Conservation (phyloP, 768 basidiomycete species). For the Kwoniella newhampshirensis region DNA sequence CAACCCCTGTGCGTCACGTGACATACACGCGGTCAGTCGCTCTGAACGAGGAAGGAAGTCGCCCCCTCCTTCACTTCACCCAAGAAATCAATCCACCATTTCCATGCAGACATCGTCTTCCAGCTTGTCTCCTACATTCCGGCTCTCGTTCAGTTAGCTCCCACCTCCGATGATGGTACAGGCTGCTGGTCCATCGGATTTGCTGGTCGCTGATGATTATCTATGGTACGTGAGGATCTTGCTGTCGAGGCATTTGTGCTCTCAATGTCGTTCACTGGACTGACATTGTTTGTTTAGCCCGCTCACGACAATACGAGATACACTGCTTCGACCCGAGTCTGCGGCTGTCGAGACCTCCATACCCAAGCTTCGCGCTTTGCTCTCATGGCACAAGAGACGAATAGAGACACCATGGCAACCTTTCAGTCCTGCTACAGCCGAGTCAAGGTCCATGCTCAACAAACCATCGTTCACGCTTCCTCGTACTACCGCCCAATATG, state of each 20-base stretch:
- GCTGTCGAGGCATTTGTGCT: no score
- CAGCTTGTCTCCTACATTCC: no score
- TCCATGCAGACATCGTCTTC: no score
- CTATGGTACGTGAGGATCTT: conserved; percentile 23
- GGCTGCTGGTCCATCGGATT: conserved; percentile 9
- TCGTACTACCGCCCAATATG: conserved; percentile 62
- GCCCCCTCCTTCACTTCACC: no score
- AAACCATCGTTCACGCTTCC: conserved; percentile 67
- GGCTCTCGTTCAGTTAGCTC: no score
- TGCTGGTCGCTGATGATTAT: conserved; percentile 28
- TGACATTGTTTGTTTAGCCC: no score
- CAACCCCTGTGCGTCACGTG: no score
- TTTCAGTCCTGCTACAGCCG: conserved; percentile 68
- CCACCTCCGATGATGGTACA: conserved; percentile 9
- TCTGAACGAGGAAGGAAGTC: no score
- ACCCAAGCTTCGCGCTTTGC: conserved; percentile 23
- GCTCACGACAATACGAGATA: conserved; percentile 37
- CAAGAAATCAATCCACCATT: no score
- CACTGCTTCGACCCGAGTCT: conserved; percentile 26
- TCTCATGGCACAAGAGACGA: conserved; percentile 26
- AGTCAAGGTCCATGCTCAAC: conserved; percentile 67
- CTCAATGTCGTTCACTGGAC: background rate
- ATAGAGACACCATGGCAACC: conserved; percentile 55
- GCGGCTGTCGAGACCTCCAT: conserved; percentile 19
- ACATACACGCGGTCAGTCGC: no score